Conservation (phyloP, 2,329 filamentous ascomycete species). For the Microdochium bolleyi region DNA sequence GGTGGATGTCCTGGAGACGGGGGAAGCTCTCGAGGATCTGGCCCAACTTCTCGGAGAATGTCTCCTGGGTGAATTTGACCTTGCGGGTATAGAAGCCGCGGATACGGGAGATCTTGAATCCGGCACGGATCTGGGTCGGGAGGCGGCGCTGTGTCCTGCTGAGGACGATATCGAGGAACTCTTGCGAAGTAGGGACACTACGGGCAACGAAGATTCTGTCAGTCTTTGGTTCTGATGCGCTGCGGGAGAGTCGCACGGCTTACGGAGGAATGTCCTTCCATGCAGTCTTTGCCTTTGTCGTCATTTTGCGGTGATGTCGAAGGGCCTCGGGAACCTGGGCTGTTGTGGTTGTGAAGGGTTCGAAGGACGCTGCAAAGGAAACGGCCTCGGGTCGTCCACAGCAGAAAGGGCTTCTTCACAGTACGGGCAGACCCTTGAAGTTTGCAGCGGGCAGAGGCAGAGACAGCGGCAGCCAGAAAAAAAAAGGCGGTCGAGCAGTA, state of each 20-base stretch:
- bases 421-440: background rate
- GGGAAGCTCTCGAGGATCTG: constrained; percentile 91
- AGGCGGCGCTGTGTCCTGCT: constrained; percentile 87
- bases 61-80: constrained; percentile 97
- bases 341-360: constrained; percentile 1
- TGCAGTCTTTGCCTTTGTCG: constrained; percentile 38
- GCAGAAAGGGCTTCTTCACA: background rate
- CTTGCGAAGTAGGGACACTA: constrained; percentile 75
- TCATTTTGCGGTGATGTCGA: background rate
- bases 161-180: constrained; percentile 96
- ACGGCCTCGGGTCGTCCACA: background rate
- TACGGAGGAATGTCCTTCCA: constrained; percentile 71
- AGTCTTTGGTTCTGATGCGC: background rate
- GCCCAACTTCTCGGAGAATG: constrained; percentile 87
- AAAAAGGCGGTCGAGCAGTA: constrained; percentile 1
- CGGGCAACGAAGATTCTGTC: background rate
- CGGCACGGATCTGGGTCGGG: constrained; percentile 89
- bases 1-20: constrained; percentile 86
- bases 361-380: background rate
- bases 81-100: constrained; percentile 91
- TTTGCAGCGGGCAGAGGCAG: background rate
- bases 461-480: background rate
- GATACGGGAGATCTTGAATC: constrained; percentile 94
- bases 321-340: constrained; percentile 1
- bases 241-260: background rate